Evolutionary conservation across 768 basidiomycete species (phyloP).

Genomic region (Boletellus sp.): DNA sequence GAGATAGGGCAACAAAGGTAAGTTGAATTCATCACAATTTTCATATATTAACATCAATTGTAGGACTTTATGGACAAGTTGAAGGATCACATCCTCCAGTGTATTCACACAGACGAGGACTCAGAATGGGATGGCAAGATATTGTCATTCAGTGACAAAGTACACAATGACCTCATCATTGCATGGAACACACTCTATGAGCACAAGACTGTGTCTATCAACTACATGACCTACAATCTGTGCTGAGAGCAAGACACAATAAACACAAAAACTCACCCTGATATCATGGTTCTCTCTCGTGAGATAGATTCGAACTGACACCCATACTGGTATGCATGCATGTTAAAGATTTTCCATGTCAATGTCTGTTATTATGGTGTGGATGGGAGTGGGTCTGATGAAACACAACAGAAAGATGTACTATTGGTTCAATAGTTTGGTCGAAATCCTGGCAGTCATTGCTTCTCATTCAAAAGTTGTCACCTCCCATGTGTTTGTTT

Average conservation of each 20-base stretch:
- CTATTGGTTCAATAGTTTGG: neutral
- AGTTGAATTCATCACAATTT: no score
- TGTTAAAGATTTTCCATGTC: neutral
- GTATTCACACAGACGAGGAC: no score
- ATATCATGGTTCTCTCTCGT: neutral
- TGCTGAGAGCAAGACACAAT: neutral
- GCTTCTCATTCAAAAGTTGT: neutral
- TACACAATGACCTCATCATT: conserved; percentile 22
- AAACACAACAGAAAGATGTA: neutral
- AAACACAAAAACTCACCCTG: neutral
- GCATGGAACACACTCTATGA: conserved; percentile 18
- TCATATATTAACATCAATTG: no score
- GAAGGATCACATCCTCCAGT: no score
- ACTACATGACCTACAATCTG: conserved; percentile 31
- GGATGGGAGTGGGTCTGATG: no score
- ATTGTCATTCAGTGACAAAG: conserved; percentile 13
- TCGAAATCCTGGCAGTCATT: neutral
- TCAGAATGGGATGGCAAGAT: no score
- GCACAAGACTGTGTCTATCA: conserved; percentile 21
- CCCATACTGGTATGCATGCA: neutral
- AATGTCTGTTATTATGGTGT: neutral
- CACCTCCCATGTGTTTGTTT: neutral
- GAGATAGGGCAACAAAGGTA: no score
- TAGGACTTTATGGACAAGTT: no score
- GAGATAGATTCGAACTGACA: neutral